Evolutionary conservation across 2,329 filamentous ascomycete species (phyloP).

Genomic region (Ophiostoma novo-ulmi): DNA sequence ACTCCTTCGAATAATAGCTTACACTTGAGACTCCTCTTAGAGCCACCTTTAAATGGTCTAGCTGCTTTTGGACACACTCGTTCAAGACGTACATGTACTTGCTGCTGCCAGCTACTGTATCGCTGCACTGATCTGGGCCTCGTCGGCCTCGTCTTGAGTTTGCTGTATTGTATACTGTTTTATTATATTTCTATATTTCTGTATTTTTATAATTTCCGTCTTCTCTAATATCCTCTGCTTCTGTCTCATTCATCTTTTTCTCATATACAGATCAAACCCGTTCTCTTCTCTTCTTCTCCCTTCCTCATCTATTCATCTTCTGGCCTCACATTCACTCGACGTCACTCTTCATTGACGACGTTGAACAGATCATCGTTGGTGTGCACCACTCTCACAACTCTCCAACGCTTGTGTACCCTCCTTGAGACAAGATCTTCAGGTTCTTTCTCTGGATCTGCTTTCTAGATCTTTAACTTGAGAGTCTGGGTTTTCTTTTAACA

Average conservation of each 20-base stretch:
- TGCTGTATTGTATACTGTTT: background rate
- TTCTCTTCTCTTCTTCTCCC: background rate
- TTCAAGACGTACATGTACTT: slow-evolving; percentile 1
- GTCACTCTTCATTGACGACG: background rate
- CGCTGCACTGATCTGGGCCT: background rate
- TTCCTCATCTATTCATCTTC: background rate
- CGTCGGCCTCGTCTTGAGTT: background rate
- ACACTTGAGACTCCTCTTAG: background rate
- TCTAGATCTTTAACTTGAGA: background rate
- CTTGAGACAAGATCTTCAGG: slow-evolving; percentile 1
- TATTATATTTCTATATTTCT: background rate
- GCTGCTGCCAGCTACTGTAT: background rate
- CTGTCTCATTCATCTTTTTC: background rate
- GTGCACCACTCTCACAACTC: background rate
- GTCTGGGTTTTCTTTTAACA: too few relatives aligned
- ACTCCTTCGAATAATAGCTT: too few relatives aligned
- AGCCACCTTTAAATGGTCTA: background rate
- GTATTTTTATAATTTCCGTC: background rate
- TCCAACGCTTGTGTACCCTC: background rate
- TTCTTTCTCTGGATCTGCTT: background rate
- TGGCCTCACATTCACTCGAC: background rate
- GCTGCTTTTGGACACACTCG: background rate
- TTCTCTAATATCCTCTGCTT: slow-evolving; percentile 6
- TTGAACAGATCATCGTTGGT: background rate
- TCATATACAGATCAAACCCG: background rate